Conservation (phyloP, 257 asterid genomes). For the Fraxinus cuspidata region DNA sequence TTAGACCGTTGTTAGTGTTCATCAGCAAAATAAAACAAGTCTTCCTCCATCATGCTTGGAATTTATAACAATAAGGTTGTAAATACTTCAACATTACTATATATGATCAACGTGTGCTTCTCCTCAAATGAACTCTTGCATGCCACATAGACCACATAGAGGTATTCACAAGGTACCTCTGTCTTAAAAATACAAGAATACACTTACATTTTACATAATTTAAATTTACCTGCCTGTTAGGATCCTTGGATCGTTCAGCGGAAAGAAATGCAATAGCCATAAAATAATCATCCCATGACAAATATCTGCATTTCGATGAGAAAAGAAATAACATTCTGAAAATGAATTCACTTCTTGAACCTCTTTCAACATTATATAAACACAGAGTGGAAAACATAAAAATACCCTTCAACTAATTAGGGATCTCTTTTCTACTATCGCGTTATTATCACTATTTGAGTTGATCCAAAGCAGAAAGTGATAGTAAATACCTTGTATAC, state of each 20-base stretch:
- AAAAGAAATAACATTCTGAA: not conserved
- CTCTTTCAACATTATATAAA: not conserved
- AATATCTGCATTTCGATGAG: constrained; percentile 46
- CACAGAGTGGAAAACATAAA: not conserved
- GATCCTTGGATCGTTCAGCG: constrained; percentile 93
- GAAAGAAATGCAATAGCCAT: constrained; percentile 95
- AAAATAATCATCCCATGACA: constrained; percentile 93
- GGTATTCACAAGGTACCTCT: not conserved
- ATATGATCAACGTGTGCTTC: not conserved
- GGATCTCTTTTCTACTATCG: not conserved
- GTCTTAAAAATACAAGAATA: not conserved
- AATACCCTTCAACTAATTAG: not conserved
- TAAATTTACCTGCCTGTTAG: constrained; percentile 77
- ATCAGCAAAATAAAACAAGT: no score
- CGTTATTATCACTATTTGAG: not conserved
- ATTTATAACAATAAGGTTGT: not conserved
- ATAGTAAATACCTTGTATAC: no score
- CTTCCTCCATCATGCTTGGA: not conserved
- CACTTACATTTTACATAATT: not conserved
- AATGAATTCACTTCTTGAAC: not conserved
- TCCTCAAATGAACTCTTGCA: not conserved
- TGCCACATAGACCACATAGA: not conserved
- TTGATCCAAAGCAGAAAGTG: not conserved
- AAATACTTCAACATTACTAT: not conserved
- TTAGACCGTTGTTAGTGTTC: not conserved